These are phyloP conservation scores for Trametes cubensis DNA, from an alignment of 768 basidiomycete genomes.

Conservation along the genomic window DNA sequence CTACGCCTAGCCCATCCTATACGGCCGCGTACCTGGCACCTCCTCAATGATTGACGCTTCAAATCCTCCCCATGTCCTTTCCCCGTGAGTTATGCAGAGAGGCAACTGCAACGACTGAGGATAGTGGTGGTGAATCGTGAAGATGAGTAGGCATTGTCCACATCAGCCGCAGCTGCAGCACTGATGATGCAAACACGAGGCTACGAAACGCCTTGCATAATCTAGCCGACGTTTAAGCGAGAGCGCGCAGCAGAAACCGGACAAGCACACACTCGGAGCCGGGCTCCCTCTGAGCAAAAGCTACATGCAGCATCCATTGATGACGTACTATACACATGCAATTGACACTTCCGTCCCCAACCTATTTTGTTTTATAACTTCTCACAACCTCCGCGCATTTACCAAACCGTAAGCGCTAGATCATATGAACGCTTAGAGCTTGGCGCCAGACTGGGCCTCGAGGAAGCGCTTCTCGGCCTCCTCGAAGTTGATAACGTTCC, in stretches of 20 bases:
- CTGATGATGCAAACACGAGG: neutral
- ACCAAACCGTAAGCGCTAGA: neutral
- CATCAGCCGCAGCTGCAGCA: neutral
- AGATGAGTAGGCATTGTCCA: neutral
- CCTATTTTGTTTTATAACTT: conserved; percentile 9
- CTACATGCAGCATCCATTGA: conserved; percentile 13
- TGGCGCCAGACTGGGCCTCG: conserved; percentile 44
- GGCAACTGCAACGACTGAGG: too few relatives aligned
- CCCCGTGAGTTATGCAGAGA: too few relatives aligned
- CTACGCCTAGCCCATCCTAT: too few relatives aligned
- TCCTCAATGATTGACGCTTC: too few relatives aligned
- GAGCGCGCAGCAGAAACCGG: neutral
- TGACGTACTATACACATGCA: conserved; percentile 22
- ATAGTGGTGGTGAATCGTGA: too few relatives aligned
- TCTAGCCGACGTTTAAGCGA: neutral
- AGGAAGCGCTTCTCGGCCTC: conserved; percentile 72
- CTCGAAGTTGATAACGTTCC: conserved; percentile 71
- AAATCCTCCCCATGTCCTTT: too few relatives aligned
- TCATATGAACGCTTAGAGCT: conserved; percentile 37
- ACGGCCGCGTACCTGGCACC: too few relatives aligned
- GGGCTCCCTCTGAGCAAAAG: neutral
- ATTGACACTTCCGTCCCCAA: conserved; percentile 9
- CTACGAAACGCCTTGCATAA: neutral
- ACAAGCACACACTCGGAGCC: too few relatives aligned
- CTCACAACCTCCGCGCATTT: neutral